These are phyloP conservation scores for Geotrichum reessii DNA, from an alignment of 1,139 yeast genomes.

Conservation along the genomic window DNA sequence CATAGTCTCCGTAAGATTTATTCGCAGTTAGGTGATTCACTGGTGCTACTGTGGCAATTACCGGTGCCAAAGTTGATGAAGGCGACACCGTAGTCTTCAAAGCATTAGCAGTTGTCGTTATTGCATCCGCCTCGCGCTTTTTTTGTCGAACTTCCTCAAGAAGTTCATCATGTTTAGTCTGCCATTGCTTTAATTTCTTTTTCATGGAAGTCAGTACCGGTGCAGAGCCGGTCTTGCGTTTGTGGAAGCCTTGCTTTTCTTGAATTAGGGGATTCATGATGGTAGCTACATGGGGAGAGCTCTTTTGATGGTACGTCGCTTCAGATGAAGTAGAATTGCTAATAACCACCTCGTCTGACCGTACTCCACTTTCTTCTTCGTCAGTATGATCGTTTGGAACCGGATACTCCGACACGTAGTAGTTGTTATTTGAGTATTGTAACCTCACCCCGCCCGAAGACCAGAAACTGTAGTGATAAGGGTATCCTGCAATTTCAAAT, in stretches of 20 bases:
- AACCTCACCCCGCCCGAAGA: slow-evolving; percentile 15
- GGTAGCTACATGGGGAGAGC: background rate
- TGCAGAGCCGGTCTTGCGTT: background rate
- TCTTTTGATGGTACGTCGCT: background rate
- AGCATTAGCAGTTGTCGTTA: background rate
- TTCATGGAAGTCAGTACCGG: background rate
- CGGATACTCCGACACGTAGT: slow-evolving; percentile 15
- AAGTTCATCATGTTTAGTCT: slow-evolving; percentile 1
- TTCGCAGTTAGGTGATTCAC: background rate
- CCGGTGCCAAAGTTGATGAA: background rate
- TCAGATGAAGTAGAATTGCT: background rate
- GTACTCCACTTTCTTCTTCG: background rate
- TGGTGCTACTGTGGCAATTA: background rate
- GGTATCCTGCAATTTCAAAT: slow-evolving; percentile 15
- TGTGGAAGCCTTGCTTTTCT: background rate
- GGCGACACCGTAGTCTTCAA: background rate
- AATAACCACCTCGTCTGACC: background rate
- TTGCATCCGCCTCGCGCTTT: background rate
- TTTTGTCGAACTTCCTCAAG: slow-evolving; percentile 1
- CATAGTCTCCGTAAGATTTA: slow-evolving; percentile 13
- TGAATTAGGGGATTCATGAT: background rate
- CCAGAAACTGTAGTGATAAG: slow-evolving; percentile 6
- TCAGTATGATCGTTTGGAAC: background rate
- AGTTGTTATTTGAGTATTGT: slow-evolving; percentile 11
- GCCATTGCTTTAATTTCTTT: slow-evolving; percentile 10